These are phyloP conservation scores for Trichoderma erinaceum DNA, from an alignment of 495 filamentous ascomycete species.

Conservation along the genomic window DNA sequence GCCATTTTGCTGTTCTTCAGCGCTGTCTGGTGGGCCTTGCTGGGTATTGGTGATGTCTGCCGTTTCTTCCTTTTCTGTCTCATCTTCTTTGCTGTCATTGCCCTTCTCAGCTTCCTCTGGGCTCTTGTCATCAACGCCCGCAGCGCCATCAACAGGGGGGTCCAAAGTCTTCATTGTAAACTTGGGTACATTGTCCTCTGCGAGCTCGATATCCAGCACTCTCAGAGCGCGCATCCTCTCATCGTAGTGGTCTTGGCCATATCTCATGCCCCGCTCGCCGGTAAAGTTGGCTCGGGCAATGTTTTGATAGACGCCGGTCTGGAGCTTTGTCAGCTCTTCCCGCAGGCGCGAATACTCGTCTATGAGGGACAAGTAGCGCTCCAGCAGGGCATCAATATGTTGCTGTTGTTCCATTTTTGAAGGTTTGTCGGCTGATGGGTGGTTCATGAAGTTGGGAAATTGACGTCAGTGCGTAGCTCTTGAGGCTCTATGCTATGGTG, in stretches of 20 bases:
- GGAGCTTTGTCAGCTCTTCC: constrained; percentile 43
- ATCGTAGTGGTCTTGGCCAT: constrained; percentile 65
- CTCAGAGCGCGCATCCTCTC: constrained; percentile 61
- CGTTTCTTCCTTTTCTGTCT: not conserved
- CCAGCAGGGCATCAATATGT: constrained; percentile 59
- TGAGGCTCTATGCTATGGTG: too few relatives aligned
- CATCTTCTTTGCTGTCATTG: not conserved
- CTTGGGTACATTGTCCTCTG: constrained; percentile 18
- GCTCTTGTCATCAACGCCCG: not conserved
- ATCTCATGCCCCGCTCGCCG: constrained; percentile 54
- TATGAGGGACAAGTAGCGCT: constrained; percentile 62
- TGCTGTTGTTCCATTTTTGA: constrained; percentile 17
- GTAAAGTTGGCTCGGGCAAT: constrained; percentile 69
- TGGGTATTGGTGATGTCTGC: not conserved
- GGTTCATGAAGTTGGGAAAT: not conserved
- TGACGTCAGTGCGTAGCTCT: not conserved
- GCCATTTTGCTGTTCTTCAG: constrained; percentile 14
- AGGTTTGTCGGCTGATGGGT: not conserved
- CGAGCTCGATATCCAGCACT: constrained; percentile 24
- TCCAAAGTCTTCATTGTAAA: constrained; percentile 17
- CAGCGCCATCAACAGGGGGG: not conserved
- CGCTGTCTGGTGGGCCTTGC: constrained; percentile 7
- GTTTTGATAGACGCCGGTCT: constrained; percentile 48
- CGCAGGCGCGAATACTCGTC: constrained; percentile 63
- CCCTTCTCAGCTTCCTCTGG: not conserved